phyloP scores from a whole-genome alignment of 805 yeast species.

The Dipodascus geniculatus region DNA sequence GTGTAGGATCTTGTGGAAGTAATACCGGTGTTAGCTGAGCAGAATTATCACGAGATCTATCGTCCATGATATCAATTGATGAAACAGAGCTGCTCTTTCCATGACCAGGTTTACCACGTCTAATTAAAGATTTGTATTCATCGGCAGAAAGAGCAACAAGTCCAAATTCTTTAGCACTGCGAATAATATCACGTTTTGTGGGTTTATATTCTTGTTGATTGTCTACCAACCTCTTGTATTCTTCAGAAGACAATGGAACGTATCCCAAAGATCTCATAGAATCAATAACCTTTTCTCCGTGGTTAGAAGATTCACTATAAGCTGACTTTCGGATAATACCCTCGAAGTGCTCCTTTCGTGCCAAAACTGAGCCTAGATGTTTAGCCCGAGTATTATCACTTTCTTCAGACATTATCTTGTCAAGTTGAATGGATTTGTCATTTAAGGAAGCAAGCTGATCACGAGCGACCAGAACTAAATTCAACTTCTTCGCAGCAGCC shows the following conservation, averaged over 20 bases:
- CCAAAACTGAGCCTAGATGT: slow-evolving; percentile 17
- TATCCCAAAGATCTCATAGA: slow-evolving; percentile 24
- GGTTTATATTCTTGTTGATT: slow-evolving; percentile 23
- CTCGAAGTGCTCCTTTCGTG: slow-evolving; percentile 23
- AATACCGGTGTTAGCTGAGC: neutral
- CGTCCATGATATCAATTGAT: neutral
- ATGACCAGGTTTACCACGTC: slow-evolving; percentile 7
- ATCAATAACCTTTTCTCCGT: slow-evolving; percentile 21
- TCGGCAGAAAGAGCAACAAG: slow-evolving; percentile 34
- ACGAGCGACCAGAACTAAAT: slow-evolving; percentile 1
- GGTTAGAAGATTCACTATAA: slow-evolving; percentile 10
- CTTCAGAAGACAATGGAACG: slow-evolving; percentile 25
- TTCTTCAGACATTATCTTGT: neutral
- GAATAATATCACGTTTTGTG: slow-evolving; percentile 22
- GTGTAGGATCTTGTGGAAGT: neutral
- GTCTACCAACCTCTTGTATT: slow-evolving; percentile 23
- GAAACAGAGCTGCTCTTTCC: neutral
- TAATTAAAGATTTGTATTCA: slow-evolving; percentile 30
- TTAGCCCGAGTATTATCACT: neutral
- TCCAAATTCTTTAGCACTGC: slow-evolving; percentile 31
- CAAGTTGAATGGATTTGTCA: neutral
- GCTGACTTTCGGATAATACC: slow-evolving; percentile 17
- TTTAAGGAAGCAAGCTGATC: slow-evolving; percentile 7
- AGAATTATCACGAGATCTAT: neutral
- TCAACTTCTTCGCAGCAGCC: slow-evolving; percentile 7